Evolutionary conservation across 2,329 filamentous ascomycete species (phyloP), one percentile per base, ranked within the genome.

Genomic region (Aspergillus proliferans): DNA sequence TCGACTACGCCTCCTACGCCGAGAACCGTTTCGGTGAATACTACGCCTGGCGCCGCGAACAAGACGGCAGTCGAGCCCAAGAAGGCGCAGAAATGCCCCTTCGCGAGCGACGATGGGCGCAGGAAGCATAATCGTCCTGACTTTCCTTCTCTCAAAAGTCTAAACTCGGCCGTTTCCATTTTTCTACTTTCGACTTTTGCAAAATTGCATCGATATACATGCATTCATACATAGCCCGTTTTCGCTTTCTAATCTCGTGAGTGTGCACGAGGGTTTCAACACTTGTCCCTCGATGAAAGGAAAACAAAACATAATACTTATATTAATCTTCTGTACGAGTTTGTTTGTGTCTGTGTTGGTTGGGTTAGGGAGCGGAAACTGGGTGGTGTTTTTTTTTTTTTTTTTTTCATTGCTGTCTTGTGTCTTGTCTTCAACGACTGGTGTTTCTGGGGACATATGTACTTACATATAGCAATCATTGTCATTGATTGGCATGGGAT

Each of bases 1-100:
- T 98, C 64, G 91, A 98, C 71, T 98, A 98, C 66, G 88, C 89
- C 40, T 82, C 80, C 7, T 98, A 97, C 67, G 92, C 93, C 9
- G 88, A 96, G 68, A 71, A 86, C 14, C 79, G 93, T 48, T 75
- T 98, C 5, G 85, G 87, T 45, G 93, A 97, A 73, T 97, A 96
- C 71, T 95, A 86, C 80, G 89, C 86, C 3, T 96, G 89, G 89
- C 88, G 91, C 65, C 83, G 79, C 42, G 87, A 92, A 67, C 70
- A 74, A 19, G 80, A 85, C 49, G 86, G 86, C 6, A 81, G 76
- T 52, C 78, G 87, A 43, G 67, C 69, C 44, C 60, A 67, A 42
- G 66, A 73, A 33, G 76, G 76, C 1, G 76, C 79, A 56, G 80
- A 87, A 52, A 79, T 84, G 72, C 81, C 88, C 1, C 66, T 93